Evolutionary conservation across 495 filamentous ascomycete species (phyloP), one percentile per base, ranked within the genome.

Genomic region (Chaetomium tenue): DNA sequence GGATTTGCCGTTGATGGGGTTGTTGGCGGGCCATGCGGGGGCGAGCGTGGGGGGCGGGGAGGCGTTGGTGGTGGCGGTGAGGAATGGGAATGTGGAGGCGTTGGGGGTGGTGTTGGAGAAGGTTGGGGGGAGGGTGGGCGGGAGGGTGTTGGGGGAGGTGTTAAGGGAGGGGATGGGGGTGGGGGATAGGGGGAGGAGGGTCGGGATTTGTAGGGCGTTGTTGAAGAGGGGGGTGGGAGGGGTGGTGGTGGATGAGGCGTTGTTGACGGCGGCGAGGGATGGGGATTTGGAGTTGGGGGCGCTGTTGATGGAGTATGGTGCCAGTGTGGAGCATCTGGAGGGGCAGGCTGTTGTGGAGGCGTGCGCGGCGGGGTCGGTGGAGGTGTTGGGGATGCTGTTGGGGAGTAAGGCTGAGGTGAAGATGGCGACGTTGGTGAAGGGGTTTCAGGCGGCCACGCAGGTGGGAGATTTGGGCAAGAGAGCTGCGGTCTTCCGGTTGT

Each of bases 321-420:
- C 78, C 6, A 76, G 72, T 26, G 70, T 78, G 5, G 76, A 82
- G 40, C 74, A 80, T 44, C 73, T 74, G n/a, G 72, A 77, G 5
- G 80, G 79, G 16, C 76, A 80, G 59, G 78, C 79, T 2, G 67
- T 83, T 18, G 68, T 83, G 8, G 77, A 78, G 58, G 78, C 80
- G 15, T 81, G 74, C 48, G 70, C 72, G 7, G 68, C 75, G 1
- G 79, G 78, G 0, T 68, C 75, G 7, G 63, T 72, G 1, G 73
- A 73, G 0, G 78, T 83, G 22, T 50, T 83, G 26, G 53, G 66
- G 26, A 78, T 80, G 74, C 57, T 83, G n/a, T 61, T 83, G 13
- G 63, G 66, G 9, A 65, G 70, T 3, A 67, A 74, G 30, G 71
- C 60, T 3, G 65, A 69, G 33, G 68, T 77, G 15, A 69, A 71